phyloP scores from a whole-genome alignment of 1,284 basidiomycete genomes.

The Rhodotorula sp. region DNA sequence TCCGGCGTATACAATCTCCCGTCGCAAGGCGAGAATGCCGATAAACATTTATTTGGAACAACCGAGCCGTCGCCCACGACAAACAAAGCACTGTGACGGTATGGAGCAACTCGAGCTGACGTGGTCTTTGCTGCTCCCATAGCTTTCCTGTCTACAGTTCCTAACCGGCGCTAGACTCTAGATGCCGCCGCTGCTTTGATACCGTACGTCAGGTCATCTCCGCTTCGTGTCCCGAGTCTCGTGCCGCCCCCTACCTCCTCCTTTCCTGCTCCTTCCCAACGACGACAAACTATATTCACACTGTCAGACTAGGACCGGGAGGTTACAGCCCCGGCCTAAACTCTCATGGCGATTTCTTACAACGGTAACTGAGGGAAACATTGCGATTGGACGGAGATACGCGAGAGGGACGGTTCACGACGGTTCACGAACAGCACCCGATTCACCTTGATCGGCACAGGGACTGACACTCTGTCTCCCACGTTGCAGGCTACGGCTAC shows the following conservation, averaged over 20 bases:
- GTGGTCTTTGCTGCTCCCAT: neutral
- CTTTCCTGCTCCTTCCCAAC: neutral
- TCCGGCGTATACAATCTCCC: conserved; percentile 9
- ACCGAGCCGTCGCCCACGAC: neutral
- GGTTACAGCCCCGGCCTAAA: neutral
- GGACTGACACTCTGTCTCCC: too few relatives aligned
- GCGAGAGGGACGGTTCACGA: too few relatives aligned
- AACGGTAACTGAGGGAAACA: neutral
- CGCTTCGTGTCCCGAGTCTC: too few relatives aligned
- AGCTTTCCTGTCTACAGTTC: too few relatives aligned
- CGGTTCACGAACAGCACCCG: too few relatives aligned
- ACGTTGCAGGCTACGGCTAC: too few relatives aligned
- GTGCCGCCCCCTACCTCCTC: too few relatives aligned
- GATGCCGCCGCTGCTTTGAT: too few relatives aligned
- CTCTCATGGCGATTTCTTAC: neutral
- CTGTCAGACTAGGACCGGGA: neutral
- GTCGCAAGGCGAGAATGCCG: conserved; percentile 12
- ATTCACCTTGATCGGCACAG: too few relatives aligned
- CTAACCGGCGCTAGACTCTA: too few relatives aligned
- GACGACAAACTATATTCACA: neutral
- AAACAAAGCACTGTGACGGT: neutral
- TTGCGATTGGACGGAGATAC: too few relatives aligned
- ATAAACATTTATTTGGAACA: neutral
- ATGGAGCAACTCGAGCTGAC: neutral
- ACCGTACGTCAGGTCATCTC: too few relatives aligned